phyloP scores from a whole-genome alignment of 2,329 filamentous ascomycete genomes.

The Calonectria pauciramosa region DNA sequence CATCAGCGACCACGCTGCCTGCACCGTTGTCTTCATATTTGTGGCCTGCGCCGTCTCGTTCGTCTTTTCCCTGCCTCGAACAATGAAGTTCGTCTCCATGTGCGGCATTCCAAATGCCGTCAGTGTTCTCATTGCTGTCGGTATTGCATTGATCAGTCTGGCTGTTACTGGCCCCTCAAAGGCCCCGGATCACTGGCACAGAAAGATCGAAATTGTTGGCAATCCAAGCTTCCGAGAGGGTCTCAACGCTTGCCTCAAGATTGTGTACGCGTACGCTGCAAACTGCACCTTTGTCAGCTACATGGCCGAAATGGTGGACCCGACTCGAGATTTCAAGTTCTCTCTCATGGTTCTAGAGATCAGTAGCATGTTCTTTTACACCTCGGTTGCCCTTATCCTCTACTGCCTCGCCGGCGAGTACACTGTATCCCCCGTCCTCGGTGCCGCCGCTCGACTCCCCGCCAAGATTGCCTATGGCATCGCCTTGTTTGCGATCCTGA shows the following conservation, averaged over 20 bases:
- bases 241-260: slow-evolving; percentile 38
- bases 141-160: slow-evolving; percentile 39
- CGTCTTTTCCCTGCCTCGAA: slow-evolving; percentile 35
- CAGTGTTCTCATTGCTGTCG: slow-evolving; percentile 36
- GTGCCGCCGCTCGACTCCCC: slow-evolving; percentile 35
- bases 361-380: slow-evolving; percentile 43
- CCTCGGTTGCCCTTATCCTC: slow-evolving; percentile 38
- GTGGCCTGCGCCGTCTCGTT: slow-evolving; percentile 35
- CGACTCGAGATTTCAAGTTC: slow-evolving; percentile 38
- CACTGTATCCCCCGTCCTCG: slow-evolving; percentile 40
- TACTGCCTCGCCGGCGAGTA: slow-evolving; percentile 44
- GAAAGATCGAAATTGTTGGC: slow-evolving; percentile 37
- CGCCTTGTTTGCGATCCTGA: slow-evolving; percentile 41
- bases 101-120: slow-evolving; percentile 39
- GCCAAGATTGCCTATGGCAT: slow-evolving; percentile 48
- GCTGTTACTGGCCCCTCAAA: slow-evolving; percentile 34
- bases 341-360: slow-evolving; percentile 39
- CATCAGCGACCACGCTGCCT: slow-evolving; percentile 36
- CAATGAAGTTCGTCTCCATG: slow-evolving; percentile 44
- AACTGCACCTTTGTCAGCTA: slow-evolving; percentile 46
- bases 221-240: slow-evolving; percentile 41
- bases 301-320: slow-evolving; percentile 45
- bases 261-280: slow-evolving; percentile 45
- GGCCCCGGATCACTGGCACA: slow-evolving; percentile 34
- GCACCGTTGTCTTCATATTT: slow-evolving; percentile 39